Evolutionary conservation across 495 filamentous ascomycete species (phyloP).

Genomic region (Penicillium canariense): DNA sequence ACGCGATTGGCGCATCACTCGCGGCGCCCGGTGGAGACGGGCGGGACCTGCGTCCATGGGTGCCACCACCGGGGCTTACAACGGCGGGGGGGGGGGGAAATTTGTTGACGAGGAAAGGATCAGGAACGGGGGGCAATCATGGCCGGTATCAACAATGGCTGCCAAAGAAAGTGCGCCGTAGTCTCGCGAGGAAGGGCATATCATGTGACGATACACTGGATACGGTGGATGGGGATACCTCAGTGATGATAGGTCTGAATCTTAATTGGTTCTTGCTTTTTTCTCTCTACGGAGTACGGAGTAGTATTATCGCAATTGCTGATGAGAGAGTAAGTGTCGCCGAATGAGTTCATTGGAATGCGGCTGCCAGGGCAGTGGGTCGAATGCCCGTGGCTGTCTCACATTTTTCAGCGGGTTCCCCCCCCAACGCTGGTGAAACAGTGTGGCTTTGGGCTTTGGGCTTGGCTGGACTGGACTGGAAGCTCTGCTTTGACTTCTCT

Average conservation of each 20-base stretch:
- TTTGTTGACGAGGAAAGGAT: background rate
- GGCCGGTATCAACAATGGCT: no score
- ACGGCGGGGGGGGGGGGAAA: background rate
- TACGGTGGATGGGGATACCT: no score
- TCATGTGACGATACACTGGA: no score
- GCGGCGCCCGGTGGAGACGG: slow-evolving; percentile 8
- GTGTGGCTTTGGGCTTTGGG: background rate
- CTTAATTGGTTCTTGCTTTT: no score
- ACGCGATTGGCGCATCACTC: slow-evolving; percentile 13
- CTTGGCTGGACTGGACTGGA: no score
- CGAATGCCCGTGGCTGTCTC: slow-evolving; percentile 16
- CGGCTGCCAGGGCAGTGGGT: background rate
- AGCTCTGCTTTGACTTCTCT: background rate
- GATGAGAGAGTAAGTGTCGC: background rate
- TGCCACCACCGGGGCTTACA: background rate
- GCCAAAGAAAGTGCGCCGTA: no score
- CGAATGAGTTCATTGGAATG: slow-evolving; percentile 1
- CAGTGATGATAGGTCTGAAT: no score
- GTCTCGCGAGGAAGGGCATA: no score
- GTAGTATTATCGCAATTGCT: background rate
- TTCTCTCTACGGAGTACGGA: background rate
- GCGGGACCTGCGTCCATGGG: slow-evolving; percentile 24
- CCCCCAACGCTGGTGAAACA: slow-evolving; percentile 23
- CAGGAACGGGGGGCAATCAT: background rate
- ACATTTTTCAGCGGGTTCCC: slow-evolving; percentile 21